phyloP scores from a whole-genome alignment of 169 alveolate genomes.

The Plasmodium ovale region DNA sequence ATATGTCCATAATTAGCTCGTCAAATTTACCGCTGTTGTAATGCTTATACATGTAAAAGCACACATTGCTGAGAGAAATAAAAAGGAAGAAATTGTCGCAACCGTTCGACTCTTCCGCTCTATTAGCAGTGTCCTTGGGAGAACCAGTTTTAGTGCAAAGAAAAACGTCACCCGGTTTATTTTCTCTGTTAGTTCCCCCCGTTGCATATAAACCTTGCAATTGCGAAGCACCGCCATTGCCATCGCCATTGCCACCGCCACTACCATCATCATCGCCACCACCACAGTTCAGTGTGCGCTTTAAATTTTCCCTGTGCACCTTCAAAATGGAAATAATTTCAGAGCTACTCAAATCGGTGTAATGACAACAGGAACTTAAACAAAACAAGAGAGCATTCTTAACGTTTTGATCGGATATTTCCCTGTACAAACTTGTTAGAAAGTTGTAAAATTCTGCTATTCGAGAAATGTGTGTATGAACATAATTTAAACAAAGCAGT shows the following conservation, averaged over 20 bases:
- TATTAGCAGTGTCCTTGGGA: no score
- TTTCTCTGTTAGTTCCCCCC: not conserved
- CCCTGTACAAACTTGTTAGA: not conserved
- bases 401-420: constrained; percentile 7
- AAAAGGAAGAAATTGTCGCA: constrained; percentile 45
- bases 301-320: constrained; percentile 11
- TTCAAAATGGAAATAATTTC: constrained; percentile 26
- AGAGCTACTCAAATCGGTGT: constrained; percentile 22
- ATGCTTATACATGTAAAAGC: constrained; percentile 64
- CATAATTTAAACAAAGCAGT: constrained; percentile 69
- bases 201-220: no score
- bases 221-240: no score
- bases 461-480: constrained; percentile 47
- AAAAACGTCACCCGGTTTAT: no score
- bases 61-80: constrained; percentile 48
- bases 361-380: constrained; percentile 61
- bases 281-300: not conserved
- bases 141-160: no score
- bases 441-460: constrained; percentile 35
- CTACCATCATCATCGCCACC: not conserved
- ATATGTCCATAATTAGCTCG: constrained; percentile 16
- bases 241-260: no score
- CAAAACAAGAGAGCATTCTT: constrained; percentile 45
- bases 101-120: not conserved
- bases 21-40: constrained; percentile 46